Evolutionary conservation across 371 early-diverging fungal genomes (phyloP).

Genomic region (Mucor lusitanicus): DNA sequence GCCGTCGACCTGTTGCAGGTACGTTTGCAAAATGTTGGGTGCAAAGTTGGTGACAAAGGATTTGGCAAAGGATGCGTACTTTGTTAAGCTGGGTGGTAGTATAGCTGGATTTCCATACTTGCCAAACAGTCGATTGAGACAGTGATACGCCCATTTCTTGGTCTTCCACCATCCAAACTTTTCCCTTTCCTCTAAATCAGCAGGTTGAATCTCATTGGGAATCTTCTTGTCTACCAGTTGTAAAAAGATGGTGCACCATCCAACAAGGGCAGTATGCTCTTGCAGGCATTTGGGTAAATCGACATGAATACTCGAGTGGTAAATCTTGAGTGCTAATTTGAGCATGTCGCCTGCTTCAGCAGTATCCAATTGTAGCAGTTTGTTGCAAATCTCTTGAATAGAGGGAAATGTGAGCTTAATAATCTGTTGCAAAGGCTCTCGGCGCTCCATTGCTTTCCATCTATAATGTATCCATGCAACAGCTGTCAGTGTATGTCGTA

Average conservation of each 20-base stretch:
- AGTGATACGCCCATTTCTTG: conserved; percentile 91
- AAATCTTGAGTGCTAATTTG: conserved; percentile 79
- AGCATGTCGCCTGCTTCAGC: conserved; percentile 83
- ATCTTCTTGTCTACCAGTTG: conserved; percentile 70
- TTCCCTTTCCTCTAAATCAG: conserved; percentile 66
- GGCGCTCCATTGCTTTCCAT: conserved; percentile 57
- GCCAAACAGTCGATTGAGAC: conserved; percentile 77
- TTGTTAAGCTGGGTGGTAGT: conserved; percentile 47
- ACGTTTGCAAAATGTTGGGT: conserved; percentile 79
- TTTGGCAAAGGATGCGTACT: conserved; percentile 74
- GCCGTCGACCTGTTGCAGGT: conserved; percentile 76
- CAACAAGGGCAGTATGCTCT: conserved; percentile 66
- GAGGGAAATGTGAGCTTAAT: conserved; percentile 73
- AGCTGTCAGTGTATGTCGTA: no score
- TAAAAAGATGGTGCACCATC: conserved; percentile 88
- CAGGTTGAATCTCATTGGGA: conserved; percentile 53
- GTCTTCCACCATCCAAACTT: conserved; percentile 87
- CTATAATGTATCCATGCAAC: conserved; percentile 23
- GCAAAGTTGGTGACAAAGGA: conserved; percentile 82
- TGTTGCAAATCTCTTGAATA: conserved; percentile 68
- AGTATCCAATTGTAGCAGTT: conserved; percentile 57
- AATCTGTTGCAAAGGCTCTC: conserved; percentile 67
- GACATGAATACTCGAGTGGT: conserved; percentile 69
- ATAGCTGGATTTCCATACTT: conserved; percentile 80
- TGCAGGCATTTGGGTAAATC: conserved; percentile 74